Percentiles rank a stretch among this genome's conserved stretches.
phyloP scores from a whole-genome alignment of 1,139 yeast species.

The Taphrina communis region DNA sequence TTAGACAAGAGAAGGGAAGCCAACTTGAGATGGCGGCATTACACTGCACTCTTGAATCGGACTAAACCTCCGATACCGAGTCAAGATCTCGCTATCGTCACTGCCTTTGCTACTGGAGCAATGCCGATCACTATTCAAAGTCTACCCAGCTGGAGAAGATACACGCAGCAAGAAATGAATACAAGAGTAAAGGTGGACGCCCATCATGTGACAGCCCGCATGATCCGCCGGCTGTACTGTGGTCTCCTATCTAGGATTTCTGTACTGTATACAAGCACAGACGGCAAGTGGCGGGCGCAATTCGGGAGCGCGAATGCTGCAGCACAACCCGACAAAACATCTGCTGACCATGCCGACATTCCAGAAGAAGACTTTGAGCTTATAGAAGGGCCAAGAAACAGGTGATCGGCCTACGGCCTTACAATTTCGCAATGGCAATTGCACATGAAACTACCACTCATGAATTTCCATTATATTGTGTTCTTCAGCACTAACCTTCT shows the following conservation, averaged over 20 bases:
- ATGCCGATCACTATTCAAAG: background rate
- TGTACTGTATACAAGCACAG: background rate
- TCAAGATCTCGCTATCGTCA: background rate
- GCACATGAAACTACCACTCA: no score
- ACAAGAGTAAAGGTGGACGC: background rate
- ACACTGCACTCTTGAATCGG: constrained; percentile 8
- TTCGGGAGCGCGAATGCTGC: background rate
- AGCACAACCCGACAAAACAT: background rate
- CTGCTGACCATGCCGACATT: background rate
- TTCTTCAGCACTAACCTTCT: no score
- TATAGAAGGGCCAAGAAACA: background rate
- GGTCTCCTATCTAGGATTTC: constrained; percentile 3
- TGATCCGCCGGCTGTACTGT: constrained; percentile 5
- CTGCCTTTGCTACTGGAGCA: background rate
- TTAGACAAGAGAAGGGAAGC: constrained; percentile 22
- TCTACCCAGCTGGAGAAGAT: constrained; percentile 7
- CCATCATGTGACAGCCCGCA: constrained; percentile 5
- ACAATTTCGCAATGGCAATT: no score
- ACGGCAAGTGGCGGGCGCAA: constrained; percentile 9
- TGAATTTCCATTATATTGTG: no score
- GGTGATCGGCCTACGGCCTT: background rate
- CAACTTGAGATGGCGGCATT: constrained; percentile 31
- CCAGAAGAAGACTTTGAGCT: background rate
- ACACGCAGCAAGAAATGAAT: constrained; percentile 1
- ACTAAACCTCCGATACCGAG: constrained; percentile 24